Conservation (phyloP, 2,329 filamentous ascomycete species). For the Myriosclerotinia scirpicola region DNA sequence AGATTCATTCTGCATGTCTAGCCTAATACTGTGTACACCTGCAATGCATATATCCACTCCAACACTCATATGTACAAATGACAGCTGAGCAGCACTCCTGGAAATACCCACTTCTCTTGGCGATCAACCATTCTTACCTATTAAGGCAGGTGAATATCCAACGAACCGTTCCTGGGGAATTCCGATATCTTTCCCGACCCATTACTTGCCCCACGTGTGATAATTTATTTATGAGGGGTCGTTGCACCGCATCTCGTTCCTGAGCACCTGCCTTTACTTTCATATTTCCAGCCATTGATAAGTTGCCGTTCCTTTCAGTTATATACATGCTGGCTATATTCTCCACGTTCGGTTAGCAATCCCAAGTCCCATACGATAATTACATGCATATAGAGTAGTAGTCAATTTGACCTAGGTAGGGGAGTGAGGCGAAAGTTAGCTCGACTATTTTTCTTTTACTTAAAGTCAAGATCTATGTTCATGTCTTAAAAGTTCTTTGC, state of each 20-base stretch:
- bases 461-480: not conserved
- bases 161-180: constrained; percentile 12
- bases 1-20: not conserved
- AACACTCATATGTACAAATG: constrained; percentile 4
- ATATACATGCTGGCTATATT: not conserved
- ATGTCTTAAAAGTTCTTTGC: not conserved
- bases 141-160: constrained; percentile 9
- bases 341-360: not conserved
- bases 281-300: constrained; percentile 1
- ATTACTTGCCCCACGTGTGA: constrained; percentile 19
- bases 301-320: not conserved
- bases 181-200: constrained; percentile 5
- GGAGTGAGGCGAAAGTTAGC: not conserved
- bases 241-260: not conserved
- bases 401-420: not conserved
- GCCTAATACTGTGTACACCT: not conserved
- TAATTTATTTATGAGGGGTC: constrained; percentile 7
- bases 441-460: not conserved
- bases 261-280: constrained; percentile 3
- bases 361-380: not conserved
- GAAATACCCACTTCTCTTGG: constrained; percentile 18
- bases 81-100: not conserved
- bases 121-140: not conserved
- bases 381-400: not conserved
- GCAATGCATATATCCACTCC: constrained; percentile 9